Evolutionary conservation across 225 moss, liverwort and hornwort genomes (phyloP), one percentile per base, ranked within the genome.

Genomic region (Pleurozium schreberi): DNA sequence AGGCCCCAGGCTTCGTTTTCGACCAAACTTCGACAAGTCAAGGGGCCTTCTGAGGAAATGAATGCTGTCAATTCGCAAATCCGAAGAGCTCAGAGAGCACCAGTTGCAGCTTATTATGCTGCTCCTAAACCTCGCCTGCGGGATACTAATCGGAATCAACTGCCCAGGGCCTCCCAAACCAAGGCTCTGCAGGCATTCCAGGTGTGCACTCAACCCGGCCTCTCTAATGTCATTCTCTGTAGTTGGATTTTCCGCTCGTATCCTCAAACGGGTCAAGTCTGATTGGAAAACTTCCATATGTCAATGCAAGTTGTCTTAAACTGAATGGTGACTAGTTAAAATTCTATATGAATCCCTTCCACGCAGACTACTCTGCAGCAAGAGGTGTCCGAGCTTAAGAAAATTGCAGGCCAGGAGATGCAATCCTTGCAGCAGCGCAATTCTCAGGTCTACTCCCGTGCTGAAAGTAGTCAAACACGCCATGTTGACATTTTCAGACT

Each of bases 121-220:
- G 68, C 64, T 55, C 73, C 82, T 61, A 81, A 80, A 76, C 88
- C 68, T 66, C 83, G 76, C 57, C 68, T 87, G 42, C 75, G 42
- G 75, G 81, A 89, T 49, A 52, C 45, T 45, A 53, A 68, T 67
- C 59, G 75, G 33, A 89, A 86, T 81, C 80, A 83, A 70, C 59
- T 83, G 76, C 87, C 83, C 38, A 80, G 58, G 33, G 69, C 52
- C 64, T 57, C 86, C 52, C 84, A 87, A 82, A 73, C 85, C 75
- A 93, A 84, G 77, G 92, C 92, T 74, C 88, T 92, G 90, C 93
- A 91, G 84, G 90, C 91, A 65, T 89, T 95, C 58, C 92, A 93
- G 94, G 94, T 89, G 75, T 31, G 26, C 80, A 55, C 55, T 87
- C 81, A 45, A 68, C 19, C 27, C 27, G 6, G 43, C 14, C 80